Percentiles rank a stretch among this genome's conserved stretches.
Conservation (phyloP, 2,329 filamentous ascomycete species). For the Penicillium hesseltinei region DNA sequence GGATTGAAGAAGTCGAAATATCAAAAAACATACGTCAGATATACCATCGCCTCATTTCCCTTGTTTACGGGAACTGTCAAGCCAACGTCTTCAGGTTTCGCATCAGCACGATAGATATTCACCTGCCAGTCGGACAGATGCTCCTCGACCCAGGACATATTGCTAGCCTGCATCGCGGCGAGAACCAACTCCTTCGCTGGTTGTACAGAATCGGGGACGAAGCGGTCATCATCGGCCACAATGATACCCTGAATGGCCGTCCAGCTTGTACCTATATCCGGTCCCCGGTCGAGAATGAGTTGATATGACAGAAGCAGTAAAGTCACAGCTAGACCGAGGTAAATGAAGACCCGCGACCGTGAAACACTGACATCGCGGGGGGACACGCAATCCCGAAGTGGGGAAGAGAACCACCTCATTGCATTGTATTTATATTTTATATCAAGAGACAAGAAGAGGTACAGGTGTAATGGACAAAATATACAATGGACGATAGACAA, state of each 20-base stretch:
- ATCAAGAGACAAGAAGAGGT: not conserved
- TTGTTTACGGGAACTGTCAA: slow-evolving; percentile 49
- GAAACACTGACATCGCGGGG: not conserved
- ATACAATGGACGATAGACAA: not conserved
- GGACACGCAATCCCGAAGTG: not conserved
- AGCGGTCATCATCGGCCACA: not conserved
- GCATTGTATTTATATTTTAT: slow-evolving; percentile 1
- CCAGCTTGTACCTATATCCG: slow-evolving; percentile 4
- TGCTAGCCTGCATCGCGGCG: slow-evolving; percentile 19
- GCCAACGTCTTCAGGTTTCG: slow-evolving; percentile 26
- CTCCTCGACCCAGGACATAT: slow-evolving; percentile 26
- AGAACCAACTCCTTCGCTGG: slow-evolving; percentile 20
- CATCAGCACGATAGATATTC: slow-evolving; percentile 46
- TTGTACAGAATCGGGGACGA: not conserved
- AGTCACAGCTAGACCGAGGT: slow-evolving; percentile 13
- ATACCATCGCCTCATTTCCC: slow-evolving; percentile 51
- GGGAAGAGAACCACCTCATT: slow-evolving; percentile 4
- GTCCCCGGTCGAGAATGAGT: slow-evolving; percentile 17
- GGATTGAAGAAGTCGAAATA: not conserved
- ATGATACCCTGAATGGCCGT: not conserved
- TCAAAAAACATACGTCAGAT: slow-evolving; percentile 41
- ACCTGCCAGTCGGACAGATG: slow-evolving; percentile 16
- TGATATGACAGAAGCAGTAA: slow-evolving; percentile 21
- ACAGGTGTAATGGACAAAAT: not conserved
- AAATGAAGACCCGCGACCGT: slow-evolving; percentile 16